Percentiles rank a stretch among this genome's conserved stretches.
Conservation (phyloP, 345 rosid species). For the Anastatica hierochuntica region DNA sequence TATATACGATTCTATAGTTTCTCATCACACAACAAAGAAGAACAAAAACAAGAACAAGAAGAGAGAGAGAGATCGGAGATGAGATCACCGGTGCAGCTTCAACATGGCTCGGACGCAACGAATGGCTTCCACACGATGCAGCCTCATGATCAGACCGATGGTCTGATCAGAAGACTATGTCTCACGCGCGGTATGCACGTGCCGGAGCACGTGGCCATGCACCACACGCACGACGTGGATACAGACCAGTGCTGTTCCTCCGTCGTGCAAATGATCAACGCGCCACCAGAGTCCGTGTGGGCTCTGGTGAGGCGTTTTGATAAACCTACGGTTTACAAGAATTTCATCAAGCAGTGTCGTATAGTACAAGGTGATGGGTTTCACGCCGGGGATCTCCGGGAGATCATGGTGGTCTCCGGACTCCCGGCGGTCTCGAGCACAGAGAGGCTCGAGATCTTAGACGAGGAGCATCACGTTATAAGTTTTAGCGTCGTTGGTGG, state of each 20-base stretch:
- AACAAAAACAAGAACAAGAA: too few species aligned
- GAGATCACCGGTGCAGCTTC: slow-evolving; percentile 53
- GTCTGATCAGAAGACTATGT: slow-evolving; percentile 9
- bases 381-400: background rate
- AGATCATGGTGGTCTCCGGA: too few species aligned
- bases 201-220: slow-evolving; percentile 38
- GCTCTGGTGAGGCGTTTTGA: slow-evolving; percentile 69
- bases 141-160: slow-evolving; percentile 19
- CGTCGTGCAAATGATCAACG: slow-evolving; percentile 43
- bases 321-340: slow-evolving; percentile 67
- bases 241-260: slow-evolving; percentile 59
- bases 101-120: slow-evolving; percentile 9
- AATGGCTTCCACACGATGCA: slow-evolving; percentile 15
- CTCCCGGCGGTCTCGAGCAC: too few species aligned
- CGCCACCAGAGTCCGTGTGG: slow-evolving; percentile 59
- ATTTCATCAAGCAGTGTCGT: slow-evolving; percentile 61
- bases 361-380: slow-evolving; percentile 56
- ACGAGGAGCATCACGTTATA: too few species aligned
- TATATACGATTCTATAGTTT: too few species aligned
- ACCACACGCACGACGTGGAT: slow-evolving; percentile 40
- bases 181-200: slow-evolving; percentile 23
- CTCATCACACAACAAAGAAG: too few species aligned
- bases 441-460: too few species aligned
- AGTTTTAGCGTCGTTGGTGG: too few species aligned
- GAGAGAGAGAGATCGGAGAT: slow-evolving; percentile 11